A percentile compares a stretch with the other conserved stretches of the same genome.
Conservation (phyloP, 2,329 filamentous ascomycete species). For the Camptophora hylomeconis region DNA sequence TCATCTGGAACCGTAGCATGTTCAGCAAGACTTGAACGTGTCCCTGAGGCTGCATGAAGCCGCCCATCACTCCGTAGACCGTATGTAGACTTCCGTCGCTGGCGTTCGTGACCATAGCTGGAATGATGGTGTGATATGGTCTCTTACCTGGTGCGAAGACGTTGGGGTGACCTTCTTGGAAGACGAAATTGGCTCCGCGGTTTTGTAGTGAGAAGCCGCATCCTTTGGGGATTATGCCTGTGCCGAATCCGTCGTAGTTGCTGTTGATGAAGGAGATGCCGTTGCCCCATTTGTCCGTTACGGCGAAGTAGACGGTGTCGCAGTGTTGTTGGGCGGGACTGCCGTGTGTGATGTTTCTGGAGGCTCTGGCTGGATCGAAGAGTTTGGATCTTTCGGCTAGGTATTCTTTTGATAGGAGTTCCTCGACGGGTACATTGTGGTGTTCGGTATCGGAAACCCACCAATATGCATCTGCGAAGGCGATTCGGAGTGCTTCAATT, state of each 20-base stretch:
- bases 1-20: slow-evolving; percentile 68
- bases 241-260: slow-evolving; percentile 79
- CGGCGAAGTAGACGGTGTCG: slow-evolving; percentile 91
- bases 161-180: slow-evolving; percentile 58
- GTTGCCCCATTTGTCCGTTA: slow-evolving; percentile 71
- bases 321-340: slow-evolving; percentile 73
- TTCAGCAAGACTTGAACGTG: slow-evolving; percentile 89
- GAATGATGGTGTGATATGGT: slow-evolving; percentile 97
- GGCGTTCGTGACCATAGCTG: slow-evolving; percentile 68
- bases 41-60: slow-evolving; percentile 96
- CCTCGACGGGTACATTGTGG: slow-evolving; percentile 48
- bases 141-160: slow-evolving; percentile 66
- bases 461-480: slow-evolving; percentile 83
- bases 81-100: slow-evolving; percentile 58
- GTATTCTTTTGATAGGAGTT: slow-evolving; percentile 61
- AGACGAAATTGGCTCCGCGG: slow-evolving; percentile 74
- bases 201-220: slow-evolving; percentile 94
- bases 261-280: slow-evolving; percentile 95
- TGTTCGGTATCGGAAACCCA: slow-evolving; percentile 65
- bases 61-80: slow-evolving; percentile 93
- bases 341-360: no score
- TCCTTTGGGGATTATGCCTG: slow-evolving; percentile 66
- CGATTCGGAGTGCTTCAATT: slow-evolving; percentile 76
- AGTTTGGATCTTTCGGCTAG: slow-evolving; percentile 56
- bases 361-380: slow-evolving; percentile 41